Conservation (phyloP, 345 rosid genomes). For the Moricandia arvensis region DNA sequence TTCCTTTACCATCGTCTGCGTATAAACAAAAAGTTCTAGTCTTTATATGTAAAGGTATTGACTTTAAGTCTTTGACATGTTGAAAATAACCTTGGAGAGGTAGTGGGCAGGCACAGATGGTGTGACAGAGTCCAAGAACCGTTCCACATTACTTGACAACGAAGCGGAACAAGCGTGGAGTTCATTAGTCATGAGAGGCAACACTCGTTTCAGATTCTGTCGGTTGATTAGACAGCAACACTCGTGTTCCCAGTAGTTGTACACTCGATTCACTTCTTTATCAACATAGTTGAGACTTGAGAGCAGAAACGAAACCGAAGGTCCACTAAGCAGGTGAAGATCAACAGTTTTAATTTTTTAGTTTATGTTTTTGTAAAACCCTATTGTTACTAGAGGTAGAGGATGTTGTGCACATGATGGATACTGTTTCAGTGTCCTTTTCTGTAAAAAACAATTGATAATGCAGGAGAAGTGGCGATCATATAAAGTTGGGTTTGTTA, state of each 20-base stretch:
- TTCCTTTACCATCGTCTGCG: slow-evolving; percentile 47
- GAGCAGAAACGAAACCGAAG: background rate
- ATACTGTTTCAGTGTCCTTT: slow-evolving; percentile 6
- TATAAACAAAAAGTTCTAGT: background rate
- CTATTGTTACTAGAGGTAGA: slow-evolving; percentile 6
- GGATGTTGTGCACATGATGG: slow-evolving; percentile 35
- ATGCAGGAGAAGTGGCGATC: slow-evolving; percentile 35
- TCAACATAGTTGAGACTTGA: background rate
- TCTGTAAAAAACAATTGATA: slow-evolving; percentile 9
- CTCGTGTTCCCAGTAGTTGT: background rate
- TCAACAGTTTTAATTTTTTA: background rate
- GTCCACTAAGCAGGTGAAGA: background rate
- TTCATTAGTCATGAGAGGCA: too few species aligned
- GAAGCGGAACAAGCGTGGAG: slow-evolving; percentile 26
- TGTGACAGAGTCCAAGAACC: slow-evolving; percentile 53
- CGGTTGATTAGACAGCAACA: background rate
- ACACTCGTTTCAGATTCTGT: too few species aligned
- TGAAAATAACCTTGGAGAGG: slow-evolving; percentile 48
- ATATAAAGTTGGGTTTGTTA: background rate
- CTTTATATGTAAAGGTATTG: background rate
- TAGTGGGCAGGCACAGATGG: slow-evolving; percentile 56
- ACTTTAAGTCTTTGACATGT: background rate
- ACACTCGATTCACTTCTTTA: background rate
- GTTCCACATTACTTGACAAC: slow-evolving; percentile 47
- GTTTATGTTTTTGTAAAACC: background rate